Evolutionary conservation across 805 yeast species (phyloP), one percentile per base, ranked within the genome.

Genomic region (Candida gorgasii): DNA sequence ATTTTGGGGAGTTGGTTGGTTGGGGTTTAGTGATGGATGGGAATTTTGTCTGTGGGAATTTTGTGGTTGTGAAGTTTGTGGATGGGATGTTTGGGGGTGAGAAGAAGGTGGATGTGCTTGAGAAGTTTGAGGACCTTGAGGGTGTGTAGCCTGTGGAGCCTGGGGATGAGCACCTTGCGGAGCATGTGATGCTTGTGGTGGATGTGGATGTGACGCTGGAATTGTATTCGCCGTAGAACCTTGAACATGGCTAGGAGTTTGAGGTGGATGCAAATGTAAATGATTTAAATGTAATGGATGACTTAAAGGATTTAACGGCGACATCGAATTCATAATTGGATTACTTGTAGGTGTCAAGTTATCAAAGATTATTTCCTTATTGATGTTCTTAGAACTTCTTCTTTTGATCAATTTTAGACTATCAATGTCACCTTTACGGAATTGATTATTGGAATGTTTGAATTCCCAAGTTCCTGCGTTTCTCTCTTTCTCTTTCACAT

Each of bases 361-460:
- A 62, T 52, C 52, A 63, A 49, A 47, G 51, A 69, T 69, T 7
- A 69, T 58, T 45, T 69, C 75, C 49, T 67, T 65, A 43, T 62
- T 72, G 34, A 62, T 55, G 43, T 66, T 69, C 48, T 67, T 67
- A 33, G 64, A 62, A 29, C 93, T 79, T 36, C 97, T 68, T 47
- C 98, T 73, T 61, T 88, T 90, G 58, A 90, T 92, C 12, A 76
- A 71, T 42, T 86, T 78, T 47, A 90, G 65, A 8, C 84, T 72
- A 33, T 82, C 93, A 12, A 80, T 63, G 59, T 89, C 93, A 31
- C 96, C 97, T 40, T 88, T 82, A 50, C 79, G 76, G 65, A 90
- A 90, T 46, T 76, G 75, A 26, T 85, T 87, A 3, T 87, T 81
- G 19, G 86, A 79, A 59, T 90, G 98, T 44, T 82, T 81, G 63